Evolutionary conservation across 208 protist genomes (phyloP).

Genomic region (Acanthamoeba polyphaga): DNA sequence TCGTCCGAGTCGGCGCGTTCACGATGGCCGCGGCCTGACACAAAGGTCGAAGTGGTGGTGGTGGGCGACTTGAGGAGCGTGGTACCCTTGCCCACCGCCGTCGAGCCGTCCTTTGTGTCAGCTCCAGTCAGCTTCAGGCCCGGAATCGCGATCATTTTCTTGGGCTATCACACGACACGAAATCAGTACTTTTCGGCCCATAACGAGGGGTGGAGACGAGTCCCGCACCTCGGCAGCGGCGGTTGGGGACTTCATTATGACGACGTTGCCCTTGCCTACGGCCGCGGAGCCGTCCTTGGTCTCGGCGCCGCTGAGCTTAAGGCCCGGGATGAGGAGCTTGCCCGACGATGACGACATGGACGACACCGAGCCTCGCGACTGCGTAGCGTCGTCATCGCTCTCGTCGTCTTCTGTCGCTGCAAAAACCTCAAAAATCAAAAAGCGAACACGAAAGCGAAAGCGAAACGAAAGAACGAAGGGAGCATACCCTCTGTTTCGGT

Average conservation of each 20-base stretch:
- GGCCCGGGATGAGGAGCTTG: constrained; percentile 37
- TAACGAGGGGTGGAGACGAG: too few species aligned
- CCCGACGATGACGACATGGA: neutral
- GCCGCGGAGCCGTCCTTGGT: constrained; percentile 62
- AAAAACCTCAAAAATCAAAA: too few species aligned
- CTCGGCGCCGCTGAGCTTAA: constrained; percentile 38
- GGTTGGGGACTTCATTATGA: neutral
- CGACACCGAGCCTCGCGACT: neutral
- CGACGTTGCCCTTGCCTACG: constrained; percentile 33
- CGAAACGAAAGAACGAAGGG: neutral
- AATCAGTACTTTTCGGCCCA: neutral
- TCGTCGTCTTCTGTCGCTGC: neutral
- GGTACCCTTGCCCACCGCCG: constrained; percentile 61
- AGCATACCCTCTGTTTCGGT: neutral
- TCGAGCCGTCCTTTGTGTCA: constrained; percentile 50
- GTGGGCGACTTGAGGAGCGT: constrained; percentile 51
- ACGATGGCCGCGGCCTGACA: neutral
- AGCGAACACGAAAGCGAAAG: neutral
- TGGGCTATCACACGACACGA: neutral
- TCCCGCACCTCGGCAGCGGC: neutral
- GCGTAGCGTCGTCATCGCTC: neutral
- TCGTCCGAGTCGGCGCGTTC: neutral
- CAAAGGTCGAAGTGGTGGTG: neutral
- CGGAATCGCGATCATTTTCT: constrained; percentile 58
- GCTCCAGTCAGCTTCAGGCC: constrained; percentile 52